Evolutionary conservation across 305 asterid genomes (phyloP).

Genomic region (Fraxinus paxiana): DNA sequence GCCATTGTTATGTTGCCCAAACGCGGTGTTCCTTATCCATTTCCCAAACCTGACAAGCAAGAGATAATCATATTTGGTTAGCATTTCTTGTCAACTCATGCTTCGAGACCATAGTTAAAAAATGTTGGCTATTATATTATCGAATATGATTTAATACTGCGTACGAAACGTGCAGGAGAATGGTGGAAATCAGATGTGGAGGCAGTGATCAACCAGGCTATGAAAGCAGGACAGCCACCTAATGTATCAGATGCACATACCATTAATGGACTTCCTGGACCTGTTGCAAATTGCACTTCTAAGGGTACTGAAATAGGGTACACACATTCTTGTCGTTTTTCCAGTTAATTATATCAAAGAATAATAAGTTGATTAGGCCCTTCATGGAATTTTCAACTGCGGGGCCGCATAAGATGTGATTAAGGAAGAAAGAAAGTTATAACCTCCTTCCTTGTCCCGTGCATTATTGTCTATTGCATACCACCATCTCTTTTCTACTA

Average conservation of each 20-base stretch:
- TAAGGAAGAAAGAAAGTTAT: neutral
- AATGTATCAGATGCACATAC: conserved; percentile 73
- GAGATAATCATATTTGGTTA: conserved; percentile 54
- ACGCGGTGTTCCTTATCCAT: conserved; percentile 54
- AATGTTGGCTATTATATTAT: neutral
- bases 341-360: neutral
- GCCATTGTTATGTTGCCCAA: conserved; percentile 61
- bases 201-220: conserved; percentile 46
- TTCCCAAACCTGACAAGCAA: conserved; percentile 58
- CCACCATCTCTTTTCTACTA: neutral
- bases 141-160: neutral
- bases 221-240: conserved; percentile 52
- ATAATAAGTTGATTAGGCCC: neutral
- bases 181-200: conserved; percentile 78
- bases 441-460: neutral
- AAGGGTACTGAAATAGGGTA: conserved; percentile 35
- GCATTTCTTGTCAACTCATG: neutral
- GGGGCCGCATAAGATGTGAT: neutral
- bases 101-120: neutral
- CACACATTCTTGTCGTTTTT: neutral
- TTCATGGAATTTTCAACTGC: neutral
- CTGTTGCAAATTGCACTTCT: conserved; percentile 55
- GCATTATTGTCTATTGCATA: neutral
- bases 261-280: conserved; percentile 60
- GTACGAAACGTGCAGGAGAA: conserved; percentile 40